phyloP scores from a whole-genome alignment of 108 stramenopile genomes.

The Hondaea fermentalgiana region DNA sequence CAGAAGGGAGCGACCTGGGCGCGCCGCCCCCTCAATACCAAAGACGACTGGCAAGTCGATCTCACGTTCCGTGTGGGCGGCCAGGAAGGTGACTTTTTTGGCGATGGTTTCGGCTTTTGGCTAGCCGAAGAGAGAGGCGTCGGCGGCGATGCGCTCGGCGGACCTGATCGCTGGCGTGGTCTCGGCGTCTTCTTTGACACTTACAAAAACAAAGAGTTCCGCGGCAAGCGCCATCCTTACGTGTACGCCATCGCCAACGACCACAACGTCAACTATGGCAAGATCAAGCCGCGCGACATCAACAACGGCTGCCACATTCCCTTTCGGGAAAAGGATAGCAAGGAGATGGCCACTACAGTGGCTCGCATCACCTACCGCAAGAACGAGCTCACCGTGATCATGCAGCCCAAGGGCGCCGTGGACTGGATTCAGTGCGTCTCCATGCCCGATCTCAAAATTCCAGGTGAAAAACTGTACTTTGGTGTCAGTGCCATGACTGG shows the following conservation, averaged over 20 bases:
- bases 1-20: neutral
- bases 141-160: slow-evolving; percentile 5
- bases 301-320: neutral
- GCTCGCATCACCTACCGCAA: neutral
- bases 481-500: slow-evolving; percentile 3
- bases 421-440: neutral
- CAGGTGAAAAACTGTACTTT: neutral
- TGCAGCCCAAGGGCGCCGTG: neutral
- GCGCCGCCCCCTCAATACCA: neutral
- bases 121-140: neutral
- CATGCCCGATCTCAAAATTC: neutral
- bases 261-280: neutral
- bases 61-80: slow-evolving; percentile 9
- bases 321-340: neutral
- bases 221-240: neutral
- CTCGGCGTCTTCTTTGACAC: slow-evolving; percentile 17
- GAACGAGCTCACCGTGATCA: neutral
- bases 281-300: neutral
- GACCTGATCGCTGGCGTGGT: neutral
- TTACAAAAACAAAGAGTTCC: neutral
- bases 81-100: neutral
- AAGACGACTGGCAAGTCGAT: neutral
- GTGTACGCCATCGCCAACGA: neutral
- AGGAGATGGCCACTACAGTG: neutral
- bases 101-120: neutral